phyloP scores from a whole-genome alignment of 768 basidiomycete genomes.

The Boletus huronensis region DNA sequence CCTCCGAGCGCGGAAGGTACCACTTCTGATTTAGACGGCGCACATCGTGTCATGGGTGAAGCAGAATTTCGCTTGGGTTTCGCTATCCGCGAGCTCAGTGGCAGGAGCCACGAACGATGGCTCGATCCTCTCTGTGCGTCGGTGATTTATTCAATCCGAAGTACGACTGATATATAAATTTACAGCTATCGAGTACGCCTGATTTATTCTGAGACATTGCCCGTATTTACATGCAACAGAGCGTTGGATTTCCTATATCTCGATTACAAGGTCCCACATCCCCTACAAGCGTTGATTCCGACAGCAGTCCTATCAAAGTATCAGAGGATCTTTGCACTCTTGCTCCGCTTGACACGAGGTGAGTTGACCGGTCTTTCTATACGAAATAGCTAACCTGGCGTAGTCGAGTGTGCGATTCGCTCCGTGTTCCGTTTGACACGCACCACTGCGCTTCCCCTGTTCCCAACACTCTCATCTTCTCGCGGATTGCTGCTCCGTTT shows the following conservation, averaged over 20 bases:
- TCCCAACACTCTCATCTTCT: constrained; percentile 53
- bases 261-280: constrained; percentile 84
- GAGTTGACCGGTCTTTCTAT: constrained; percentile 12
- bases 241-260: constrained; percentile 89
- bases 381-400: constrained; percentile 1
- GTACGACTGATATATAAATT: constrained; percentile 3
- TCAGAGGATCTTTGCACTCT: constrained; percentile 76
- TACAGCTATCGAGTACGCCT: constrained; percentile 23
- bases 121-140: constrained; percentile 74
- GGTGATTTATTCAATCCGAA: background rate
- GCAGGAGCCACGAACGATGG: constrained; percentile 70
- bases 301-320: constrained; percentile 76
- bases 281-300: constrained; percentile 71
- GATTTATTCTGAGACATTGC: background rate
- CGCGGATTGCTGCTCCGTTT: constrained; percentile 60
- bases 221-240: constrained; percentile 36
- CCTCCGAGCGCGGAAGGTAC: constrained; percentile 15
- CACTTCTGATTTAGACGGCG: constrained; percentile 31
- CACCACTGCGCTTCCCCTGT: constrained; percentile 41
- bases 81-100: constrained; percentile 71
- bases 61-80: constrained; percentile 80
- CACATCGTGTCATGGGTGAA: constrained; percentile 47
- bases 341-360: constrained; percentile 80
- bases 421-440: constrained; percentile 65
- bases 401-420: constrained; percentile 66